Conservation (phyloP, 805 yeast genomes). For the Blastobotrys terrestris region DNA sequence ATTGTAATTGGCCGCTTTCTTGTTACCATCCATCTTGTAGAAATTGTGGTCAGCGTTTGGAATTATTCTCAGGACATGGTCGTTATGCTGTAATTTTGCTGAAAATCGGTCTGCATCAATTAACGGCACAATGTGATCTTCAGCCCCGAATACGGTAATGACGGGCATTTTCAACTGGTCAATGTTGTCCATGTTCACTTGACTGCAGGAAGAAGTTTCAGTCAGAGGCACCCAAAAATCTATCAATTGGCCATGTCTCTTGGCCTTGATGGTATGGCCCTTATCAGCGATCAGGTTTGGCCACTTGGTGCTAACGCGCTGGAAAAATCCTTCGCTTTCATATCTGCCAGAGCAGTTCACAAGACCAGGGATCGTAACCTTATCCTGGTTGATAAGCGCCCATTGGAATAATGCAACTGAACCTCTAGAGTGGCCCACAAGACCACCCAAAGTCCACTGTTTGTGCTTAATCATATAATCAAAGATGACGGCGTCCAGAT, state of each 20-base stretch:
- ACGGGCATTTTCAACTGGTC: conserved; percentile 37
- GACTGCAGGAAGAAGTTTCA: conserved; percentile 7
- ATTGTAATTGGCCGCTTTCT: conserved; percentile 48
- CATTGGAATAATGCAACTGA: conserved; percentile 68
- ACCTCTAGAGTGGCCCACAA: conserved; percentile 81
- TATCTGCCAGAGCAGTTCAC: conserved; percentile 72
- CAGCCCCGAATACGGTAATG: conserved; percentile 63
- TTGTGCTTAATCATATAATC: conserved; percentile 27
- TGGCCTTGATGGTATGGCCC: conserved; percentile 29
- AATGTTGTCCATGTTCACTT: conserved; percentile 8
- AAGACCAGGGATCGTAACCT: conserved; percentile 48
- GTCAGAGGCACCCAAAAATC: conserved; percentile 11
- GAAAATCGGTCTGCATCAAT: conserved; percentile 57
- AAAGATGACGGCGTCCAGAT: conserved; percentile 44
- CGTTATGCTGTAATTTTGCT: conserved; percentile 41
- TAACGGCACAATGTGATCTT: conserved; percentile 60
- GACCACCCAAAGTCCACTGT: conserved; percentile 44
- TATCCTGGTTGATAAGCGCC: conserved; percentile 39
- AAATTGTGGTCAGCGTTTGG: conserved; percentile 77
- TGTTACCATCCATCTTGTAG: conserved; percentile 45
- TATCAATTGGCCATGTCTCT: conserved; percentile 18
- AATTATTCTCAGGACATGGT: conserved; percentile 54
- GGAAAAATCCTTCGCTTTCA: conserved; percentile 23
- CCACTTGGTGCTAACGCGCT: conserved; percentile 24
- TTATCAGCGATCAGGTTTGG: conserved; percentile 18